phyloP scores from a whole-genome alignment of 169 alveolate genomes.

The Plasmodium fragile region DNA sequence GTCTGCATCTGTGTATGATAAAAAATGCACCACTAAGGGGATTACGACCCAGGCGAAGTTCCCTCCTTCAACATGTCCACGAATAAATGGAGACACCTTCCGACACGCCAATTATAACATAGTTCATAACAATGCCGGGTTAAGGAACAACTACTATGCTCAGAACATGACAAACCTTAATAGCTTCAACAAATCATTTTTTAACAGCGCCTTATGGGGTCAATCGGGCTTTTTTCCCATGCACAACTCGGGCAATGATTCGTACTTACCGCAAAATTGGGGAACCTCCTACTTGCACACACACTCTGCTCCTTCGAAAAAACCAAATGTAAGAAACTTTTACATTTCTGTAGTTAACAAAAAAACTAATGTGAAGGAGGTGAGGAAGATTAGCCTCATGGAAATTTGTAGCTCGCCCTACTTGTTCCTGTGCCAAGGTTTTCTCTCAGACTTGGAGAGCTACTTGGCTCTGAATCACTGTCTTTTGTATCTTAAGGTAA shows the following conservation, averaged over 20 bases:
- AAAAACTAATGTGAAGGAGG: constrained; percentile 50
- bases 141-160: not conserved
- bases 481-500: constrained; percentile 63
- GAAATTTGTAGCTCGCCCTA: constrained; percentile 22
- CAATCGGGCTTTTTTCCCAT: not conserved
- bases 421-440: constrained; percentile 39
- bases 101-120: not conserved
- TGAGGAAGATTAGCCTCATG: constrained; percentile 55
- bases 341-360: constrained; percentile 32
- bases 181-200: not conserved
- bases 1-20: constrained; percentile 9
- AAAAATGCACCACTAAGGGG: not conserved
- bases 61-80: not conserved
- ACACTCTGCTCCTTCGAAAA: not conserved
- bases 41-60: not conserved
- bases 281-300: not conserved
- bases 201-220: not conserved
- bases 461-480: constrained; percentile 60
- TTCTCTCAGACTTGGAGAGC: constrained; percentile 48
- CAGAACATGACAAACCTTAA: not conserved
- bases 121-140: not conserved
- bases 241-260: not conserved
- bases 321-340: constrained; percentile 26
- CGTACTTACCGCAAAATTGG: not conserved
- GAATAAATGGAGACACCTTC: not conserved